A percentile compares a stretch with the other conserved stretches of the same genome.
These are phyloP conservation scores for Vicia villosa DNA, from an alignment of 306 rosid genomes.

Conservation along the genomic window DNA sequence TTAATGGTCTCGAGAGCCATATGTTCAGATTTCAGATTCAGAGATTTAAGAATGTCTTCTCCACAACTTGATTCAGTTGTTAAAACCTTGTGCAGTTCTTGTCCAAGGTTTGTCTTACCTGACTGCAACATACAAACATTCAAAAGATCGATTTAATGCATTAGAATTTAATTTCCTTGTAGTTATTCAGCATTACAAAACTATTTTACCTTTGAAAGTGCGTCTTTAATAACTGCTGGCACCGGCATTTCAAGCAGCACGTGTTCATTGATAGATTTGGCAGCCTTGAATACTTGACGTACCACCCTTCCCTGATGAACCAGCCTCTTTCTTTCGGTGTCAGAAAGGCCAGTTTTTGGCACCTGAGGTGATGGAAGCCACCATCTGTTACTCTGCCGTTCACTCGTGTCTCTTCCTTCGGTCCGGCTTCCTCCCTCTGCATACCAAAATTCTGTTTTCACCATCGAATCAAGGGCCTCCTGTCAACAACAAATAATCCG, in stretches of 20 bases:
- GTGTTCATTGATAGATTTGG: constrained; percentile 77
- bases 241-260: constrained; percentile 88
- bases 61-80: constrained; percentile 54
- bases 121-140: constrained; percentile 53
- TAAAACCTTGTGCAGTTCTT: constrained; percentile 64
- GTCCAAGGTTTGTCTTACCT: constrained; percentile 78
- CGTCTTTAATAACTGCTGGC: constrained; percentile 63
- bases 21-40: constrained; percentile 70
- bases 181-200: constrained; percentile 24
- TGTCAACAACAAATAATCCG: constrained; percentile 36
- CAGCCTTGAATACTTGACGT: constrained; percentile 89
- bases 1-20: constrained; percentile 70
- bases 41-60: constrained; percentile 62
- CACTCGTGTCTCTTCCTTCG: constrained; percentile 60
- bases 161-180: background rate
- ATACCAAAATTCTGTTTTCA: constrained; percentile 82
- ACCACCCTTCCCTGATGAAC: constrained; percentile 70
- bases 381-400: constrained; percentile 68
- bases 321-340: constrained; percentile 56
- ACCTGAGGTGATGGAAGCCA: constrained; percentile 91
- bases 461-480: constrained; percentile 93
- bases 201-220: constrained; percentile 70
- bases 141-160: background rate
- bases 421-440: constrained; percentile 82
- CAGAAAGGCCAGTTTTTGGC: constrained; percentile 79